Evolutionary conservation across 129 eudicot species (phyloP), one percentile per base, ranked within the genome.

Genomic region (Artemisia annua): DNA sequence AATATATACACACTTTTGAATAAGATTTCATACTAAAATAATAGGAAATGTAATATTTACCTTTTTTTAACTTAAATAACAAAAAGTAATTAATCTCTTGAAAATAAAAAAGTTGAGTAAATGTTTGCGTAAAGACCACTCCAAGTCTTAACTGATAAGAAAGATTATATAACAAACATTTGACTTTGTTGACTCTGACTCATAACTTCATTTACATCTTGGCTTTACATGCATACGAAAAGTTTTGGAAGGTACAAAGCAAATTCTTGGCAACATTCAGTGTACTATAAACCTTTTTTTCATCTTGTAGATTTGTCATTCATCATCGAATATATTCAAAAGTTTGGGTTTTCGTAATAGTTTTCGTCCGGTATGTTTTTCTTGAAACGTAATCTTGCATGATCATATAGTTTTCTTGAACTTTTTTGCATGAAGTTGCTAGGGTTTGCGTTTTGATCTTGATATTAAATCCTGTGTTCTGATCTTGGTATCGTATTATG

Each of bases 191-290:
- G 76, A 58, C 76, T 39, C 48, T 18, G 48, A 4, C 3, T n/a
- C 35, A 30, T 30, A 30, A 30, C 35, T 30, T 30, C 35, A 30
- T 30, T n/a, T 30, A 30, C 35, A 30, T 30, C 35, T 30, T 30
- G 35, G 35, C 35, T 30, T 30, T 71, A 64, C 77, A 70, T 78
- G 77, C 77, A 71, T n/a, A 71, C 8, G 77, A 71, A 78, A 15
- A 50, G 61, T 71, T 63, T 49, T 67, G 77, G 82, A 78, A 78
- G 43, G 10, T 55, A 43, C 77, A 11, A 78, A 64, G 77, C 53
- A 52, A 69, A 20, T 70, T 46, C 74, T 2, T 39, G 8, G 10
- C 56, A 15, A 30, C 56, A 1, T 52, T 1, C 57, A 52, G 57
- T 1, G 30, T 52, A 14, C 35, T 66, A 55, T 39, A 39, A 39